Evolutionary conservation across 805 yeast species (phyloP), one percentile per base, ranked within the genome.

Genomic region (Dipodascopsis tothii): DNA sequence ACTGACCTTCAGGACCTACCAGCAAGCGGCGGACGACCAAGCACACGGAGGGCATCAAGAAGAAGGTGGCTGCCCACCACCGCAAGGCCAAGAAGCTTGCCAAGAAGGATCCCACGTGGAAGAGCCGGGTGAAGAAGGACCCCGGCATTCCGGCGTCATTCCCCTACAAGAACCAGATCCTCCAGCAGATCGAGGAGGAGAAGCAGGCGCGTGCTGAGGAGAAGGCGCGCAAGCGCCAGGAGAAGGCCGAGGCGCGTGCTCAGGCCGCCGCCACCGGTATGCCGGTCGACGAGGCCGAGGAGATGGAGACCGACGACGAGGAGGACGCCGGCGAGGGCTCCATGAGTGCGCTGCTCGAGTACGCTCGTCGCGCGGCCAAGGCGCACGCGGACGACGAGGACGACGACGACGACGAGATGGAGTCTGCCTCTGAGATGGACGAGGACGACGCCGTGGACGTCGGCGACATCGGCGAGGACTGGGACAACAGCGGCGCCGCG

Each of bases 41-140:
- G 65, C 78, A 88, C 84, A 79, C 87, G 60, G 95, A 88, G 65
- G 98, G 98, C 52, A 87, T 92, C 63, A 83, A 85, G 71, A 92
- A 87, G 77, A 92, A 92, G 68, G 88, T 95, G 2, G 76, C 90
- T 34, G 96, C 97, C 5, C 90, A 88, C 57, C 75, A 81, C 52
- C 79, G 94, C 66, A 92, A 92, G 62, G 82, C 84, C 62, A 75
- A 73, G 57, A 92, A 92, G 68, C 54, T 63, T 21, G 75, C 95
- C 17, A 92, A 92, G 73, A 87, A 77, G 61, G 96, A 90, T 63
- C 78, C 77, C 3, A 92, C 97, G 14, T 92, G 98, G 98, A 86
- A 77, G 62, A 84, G 95, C 16, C 78, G 80, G 59, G 66, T 68
- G 45, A 78, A 77, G 58, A 90, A 85, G 66, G 96, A 88, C 63